Evolutionary conservation across 1,284 basidiomycete species (phyloP), one percentile per base, ranked within the genome.

Genomic region (Leucoagaricus sp.): DNA sequence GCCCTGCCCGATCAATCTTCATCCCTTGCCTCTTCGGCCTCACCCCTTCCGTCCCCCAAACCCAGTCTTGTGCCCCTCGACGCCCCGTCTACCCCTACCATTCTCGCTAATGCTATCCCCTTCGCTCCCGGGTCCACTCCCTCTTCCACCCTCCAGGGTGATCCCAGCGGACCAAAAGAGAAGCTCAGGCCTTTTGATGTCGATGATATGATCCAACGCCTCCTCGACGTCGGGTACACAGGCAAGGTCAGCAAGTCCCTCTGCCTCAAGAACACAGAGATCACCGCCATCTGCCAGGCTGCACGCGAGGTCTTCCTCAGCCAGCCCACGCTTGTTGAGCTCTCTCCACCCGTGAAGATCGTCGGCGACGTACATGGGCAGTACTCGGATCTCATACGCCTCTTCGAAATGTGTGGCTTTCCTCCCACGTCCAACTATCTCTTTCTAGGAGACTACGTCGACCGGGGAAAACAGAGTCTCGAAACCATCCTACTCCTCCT

Each of bases 341-440:
- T 99, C 49, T 94, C 92, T 21, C 97, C 97, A 7, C 96, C 97
- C 9, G 97, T 99, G 66, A 99, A 99, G 83, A 98, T 99, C 63
- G 96, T 99, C 13, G 97, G 97, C 28, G 97, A 99, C 74, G 96
- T 98, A 3, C 97, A 99, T 71, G 97, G 97, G 4, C 96, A 98
- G 75, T 99, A 98, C 74, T 94, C 93, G 58, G 97, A 99, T 79
- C 86, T 99, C 67, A 96, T 99, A 65, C 89, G 97, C 54, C 78
- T 99, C 58, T 99, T 99, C 69, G 97, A 99, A 74, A 98, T 98
- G 96, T 98, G 97, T 68, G 97, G 97, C 12, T 99, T 98, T 75
- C 97, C 97, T 21, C 97, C 97, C 3, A 84, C 90, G 8, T 91
- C 96, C 61, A 99, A 99, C 72, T 99, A 99, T 73, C 90, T 99